These are phyloP conservation scores for Pichia sporocuriosa DNA, from an alignment of 805 yeast species.

Conservation along the genomic window DNA sequence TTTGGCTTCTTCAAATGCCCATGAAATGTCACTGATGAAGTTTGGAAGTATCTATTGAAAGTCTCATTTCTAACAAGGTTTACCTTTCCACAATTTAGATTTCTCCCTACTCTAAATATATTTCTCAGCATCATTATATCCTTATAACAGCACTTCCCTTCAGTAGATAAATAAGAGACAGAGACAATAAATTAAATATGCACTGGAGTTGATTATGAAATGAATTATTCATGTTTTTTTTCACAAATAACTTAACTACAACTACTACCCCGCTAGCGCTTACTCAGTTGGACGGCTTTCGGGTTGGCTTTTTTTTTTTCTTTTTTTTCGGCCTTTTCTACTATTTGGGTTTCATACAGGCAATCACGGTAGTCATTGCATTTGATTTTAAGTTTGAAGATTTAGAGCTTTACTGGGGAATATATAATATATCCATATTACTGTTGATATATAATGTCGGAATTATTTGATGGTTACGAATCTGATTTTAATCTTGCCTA, in stretches of 20 bases:
- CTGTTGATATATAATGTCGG: constrained; percentile 35
- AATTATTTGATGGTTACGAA: constrained; percentile 58
- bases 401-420: too few species aligned
- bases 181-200: too few species aligned
- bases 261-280: too few species aligned
- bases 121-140: background rate
- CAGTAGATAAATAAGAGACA: too few species aligned
- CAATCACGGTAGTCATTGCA: background rate
- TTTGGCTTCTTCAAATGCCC: constrained; percentile 89
- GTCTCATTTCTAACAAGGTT: background rate
- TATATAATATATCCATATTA: too few species aligned
- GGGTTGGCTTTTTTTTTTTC: too few species aligned
- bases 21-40: constrained; percentile 35
- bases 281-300: too few species aligned
- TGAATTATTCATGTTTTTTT: too few species aligned
- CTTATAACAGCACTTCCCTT: too few species aligned
- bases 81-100: background rate
- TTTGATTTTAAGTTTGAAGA: too few species aligned
- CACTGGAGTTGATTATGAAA: too few species aligned
- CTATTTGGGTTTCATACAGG: background rate
- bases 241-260: too few species aligned
- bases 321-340: background rate
- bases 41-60: constrained; percentile 12
- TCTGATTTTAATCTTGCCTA: constrained; percentile 64
- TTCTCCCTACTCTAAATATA: background rate